A percentile compares a stretch with the other conserved stretches of the same genome.
These are phyloP conservation scores for Penicillium sp. DNA, from an alignment of 2,329 filamentous ascomycete species.

Conservation along the genomic window DNA sequence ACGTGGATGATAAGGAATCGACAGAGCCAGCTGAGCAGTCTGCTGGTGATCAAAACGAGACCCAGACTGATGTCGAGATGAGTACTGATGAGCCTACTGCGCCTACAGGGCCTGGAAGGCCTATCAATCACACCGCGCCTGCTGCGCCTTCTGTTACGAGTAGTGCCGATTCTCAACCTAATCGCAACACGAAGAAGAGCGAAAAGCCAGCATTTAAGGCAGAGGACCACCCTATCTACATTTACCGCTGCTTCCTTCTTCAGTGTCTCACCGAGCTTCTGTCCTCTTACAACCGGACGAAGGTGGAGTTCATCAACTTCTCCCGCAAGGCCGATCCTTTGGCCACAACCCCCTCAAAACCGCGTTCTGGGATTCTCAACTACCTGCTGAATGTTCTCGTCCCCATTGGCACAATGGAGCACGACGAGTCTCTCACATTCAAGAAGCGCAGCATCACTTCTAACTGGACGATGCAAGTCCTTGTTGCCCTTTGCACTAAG, in stretches of 20 bases:
- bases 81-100: slow-evolving; percentile 43
- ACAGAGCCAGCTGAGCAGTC: slow-evolving; percentile 32
- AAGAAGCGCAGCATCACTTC: slow-evolving; percentile 89
- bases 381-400: slow-evolving; percentile 85
- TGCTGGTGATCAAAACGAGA: slow-evolving; percentile 38
- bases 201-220: slow-evolving; percentile 81
- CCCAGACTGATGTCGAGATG: slow-evolving; percentile 57
- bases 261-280: slow-evolving; percentile 90
- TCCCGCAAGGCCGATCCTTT: slow-evolving; percentile 86
- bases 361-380: slow-evolving; percentile 87
- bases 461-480: slow-evolving; percentile 79
- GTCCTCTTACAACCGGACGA: slow-evolving; percentile 88
- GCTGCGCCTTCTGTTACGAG: no score
- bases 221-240: slow-evolving; percentile 92
- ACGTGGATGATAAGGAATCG: slow-evolving; percentile 83
- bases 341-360: slow-evolving; percentile 87
- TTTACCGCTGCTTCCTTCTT: slow-evolving; percentile 93
- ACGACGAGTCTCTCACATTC: slow-evolving; percentile 72
- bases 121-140: no score
- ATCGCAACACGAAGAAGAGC: slow-evolving; percentile 59
- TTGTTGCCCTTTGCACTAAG: slow-evolving; percentile 85
- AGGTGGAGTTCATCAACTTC: slow-evolving; percentile 99
- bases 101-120: slow-evolving; percentile 38
- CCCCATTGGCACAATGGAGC: slow-evolving; percentile 67
- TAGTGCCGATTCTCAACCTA: neutral